Conservation (phyloP, 2,329 filamentous ascomycete genomes). For the Davidsoniella eucalypti region DNA sequence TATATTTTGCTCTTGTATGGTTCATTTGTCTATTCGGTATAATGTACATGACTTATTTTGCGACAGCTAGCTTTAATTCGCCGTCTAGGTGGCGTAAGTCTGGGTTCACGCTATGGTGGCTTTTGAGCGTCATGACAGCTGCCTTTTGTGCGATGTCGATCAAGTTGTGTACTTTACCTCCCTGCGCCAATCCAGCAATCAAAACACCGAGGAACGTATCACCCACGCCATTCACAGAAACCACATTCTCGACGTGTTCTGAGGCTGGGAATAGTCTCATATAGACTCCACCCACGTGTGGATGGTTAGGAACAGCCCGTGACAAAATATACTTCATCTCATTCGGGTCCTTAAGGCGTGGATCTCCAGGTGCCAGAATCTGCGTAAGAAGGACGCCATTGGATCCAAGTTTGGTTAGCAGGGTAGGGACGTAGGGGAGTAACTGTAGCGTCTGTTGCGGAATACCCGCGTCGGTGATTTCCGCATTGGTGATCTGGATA, state of each 20-base stretch:
- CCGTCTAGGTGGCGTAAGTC: constrained; percentile 31
- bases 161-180: constrained; percentile 39
- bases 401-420: constrained; percentile 68
- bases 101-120: constrained; percentile 53
- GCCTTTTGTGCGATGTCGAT: constrained; percentile 70
- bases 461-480: constrained; percentile 62
- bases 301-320: constrained; percentile 36
- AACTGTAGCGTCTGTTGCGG: constrained; percentile 73
- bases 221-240: constrained; percentile 86
- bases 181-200: constrained; percentile 57
- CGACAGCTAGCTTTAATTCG: constrained; percentile 20
- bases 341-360: constrained; percentile 43
- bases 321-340: constrained; percentile 56
- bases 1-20: no score
- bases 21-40: background rate
- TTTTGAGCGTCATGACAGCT: constrained; percentile 62
- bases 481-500: constrained; percentile 44
- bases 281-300: constrained; percentile 58
- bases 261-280: constrained; percentile 56
- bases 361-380: constrained; percentile 51
- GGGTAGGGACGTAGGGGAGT: constrained; percentile 70
- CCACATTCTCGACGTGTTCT: constrained; percentile 41
- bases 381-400: constrained; percentile 61
- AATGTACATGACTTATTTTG: background rate
- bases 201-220: constrained; percentile 83